Evolutionary conservation across 345 rosid genomes (phyloP), one percentile per base, ranked within the genome.

Genomic region (Durio zibethinus): DNA sequence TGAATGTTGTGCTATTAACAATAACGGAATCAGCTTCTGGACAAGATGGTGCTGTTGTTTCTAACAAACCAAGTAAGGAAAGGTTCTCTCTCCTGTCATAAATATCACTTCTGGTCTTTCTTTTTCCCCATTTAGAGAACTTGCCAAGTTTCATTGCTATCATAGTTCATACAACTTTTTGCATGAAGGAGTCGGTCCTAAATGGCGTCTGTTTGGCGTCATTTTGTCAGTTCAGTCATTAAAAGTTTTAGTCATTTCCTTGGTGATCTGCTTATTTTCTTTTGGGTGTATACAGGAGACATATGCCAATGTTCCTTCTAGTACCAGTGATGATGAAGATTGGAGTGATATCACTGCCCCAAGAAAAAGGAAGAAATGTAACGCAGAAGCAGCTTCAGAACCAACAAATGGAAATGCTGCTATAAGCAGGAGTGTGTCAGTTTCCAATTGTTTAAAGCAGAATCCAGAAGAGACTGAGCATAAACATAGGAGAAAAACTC

Each of bases 271-370:
- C 84, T 72, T n/a, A 77, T 78, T 76, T 53, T 80, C 48, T 79
- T 77, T 62, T 25, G 80, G 79, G 27, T 80, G 77, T 84, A 76
- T 82, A 78, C 80, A 95, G 99, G 98, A 90, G 85, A 86, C 91
- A 59, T 96, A 92, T 84, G 94, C 88, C 70, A 78, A 87, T 80
- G 81, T 79, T 78, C 29, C 85, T 21, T 21, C 87, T 2, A 80
- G 84, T 42, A 84, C 92, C 15, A 85, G 88, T 60, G 90, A 89
- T 76, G 97, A 90, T 86, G 97, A 91, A 45, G 89, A 91, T 76
- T 87, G 88, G 85, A 74, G 73, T 72, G 87, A 80, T 79, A 48
- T 76, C 18, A 76, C 77, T 74, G 75, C 76, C 20, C 76, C 88
- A 79, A 85, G 72, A 72, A 85, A 80, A 84, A 82, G 56, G 83